phyloP scores from a whole-genome alignment of 441 rosid species.

The Pelargonium fulgidum region DNA sequence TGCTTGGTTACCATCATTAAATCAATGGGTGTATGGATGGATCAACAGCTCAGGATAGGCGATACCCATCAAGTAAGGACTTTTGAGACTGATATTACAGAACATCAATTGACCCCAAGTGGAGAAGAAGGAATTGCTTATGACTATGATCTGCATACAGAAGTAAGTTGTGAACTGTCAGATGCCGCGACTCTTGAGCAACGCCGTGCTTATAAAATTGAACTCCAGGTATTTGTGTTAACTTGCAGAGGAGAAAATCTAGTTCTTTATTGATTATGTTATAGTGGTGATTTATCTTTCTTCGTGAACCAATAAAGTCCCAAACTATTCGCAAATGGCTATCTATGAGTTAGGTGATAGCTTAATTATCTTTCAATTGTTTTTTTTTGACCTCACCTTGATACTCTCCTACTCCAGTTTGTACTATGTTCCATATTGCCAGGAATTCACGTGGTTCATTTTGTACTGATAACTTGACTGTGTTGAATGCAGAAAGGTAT shows the following conservation, averaged over 20 bases:
- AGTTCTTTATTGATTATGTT: not conserved
- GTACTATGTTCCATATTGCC: constrained; percentile 10
- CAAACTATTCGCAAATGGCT: not conserved
- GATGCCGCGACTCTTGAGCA: constrained; percentile 89
- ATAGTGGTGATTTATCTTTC: not conserved
- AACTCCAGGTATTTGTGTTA: constrained; percentile 64
- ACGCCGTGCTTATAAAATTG: constrained; percentile 87
- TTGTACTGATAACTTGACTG: constrained; percentile 31
- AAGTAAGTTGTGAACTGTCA: constrained; percentile 58
- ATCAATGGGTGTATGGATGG: constrained; percentile 98
- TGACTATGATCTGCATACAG: constrained; percentile 64
- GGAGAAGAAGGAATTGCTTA: constrained; percentile 59
- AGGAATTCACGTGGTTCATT: constrained; percentile 16
- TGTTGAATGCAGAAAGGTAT: constrained; percentile 79
- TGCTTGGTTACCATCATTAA: constrained; percentile 79
- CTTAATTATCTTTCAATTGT: not conserved
- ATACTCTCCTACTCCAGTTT: not conserved
- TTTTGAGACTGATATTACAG: constrained; percentile 48
- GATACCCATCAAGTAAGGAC: constrained; percentile 42
- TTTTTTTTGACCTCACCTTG: not conserved
- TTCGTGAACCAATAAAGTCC: not conserved
- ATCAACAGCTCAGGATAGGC: constrained; percentile 61
- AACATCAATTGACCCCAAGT: constrained; percentile 38
- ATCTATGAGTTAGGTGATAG: not conserved
- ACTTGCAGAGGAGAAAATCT: not conserved